Percentiles rank a stretch among this genome's conserved stretches.
Conservation (phyloP, 805 yeast species). For the Dipodascopsis uninucleata region DNA sequence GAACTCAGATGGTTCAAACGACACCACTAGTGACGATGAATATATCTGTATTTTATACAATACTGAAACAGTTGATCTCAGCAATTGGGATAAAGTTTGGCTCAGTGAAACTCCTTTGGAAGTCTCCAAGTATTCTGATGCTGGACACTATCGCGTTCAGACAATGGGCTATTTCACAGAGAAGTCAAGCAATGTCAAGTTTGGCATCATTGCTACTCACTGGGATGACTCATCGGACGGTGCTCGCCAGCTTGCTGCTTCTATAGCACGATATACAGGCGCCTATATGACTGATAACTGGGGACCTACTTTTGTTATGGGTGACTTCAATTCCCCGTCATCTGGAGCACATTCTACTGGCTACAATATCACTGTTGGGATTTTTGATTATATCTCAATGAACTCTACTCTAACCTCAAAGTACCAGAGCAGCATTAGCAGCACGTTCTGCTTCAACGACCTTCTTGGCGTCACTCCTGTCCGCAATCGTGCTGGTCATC, state of each 20-base stretch:
- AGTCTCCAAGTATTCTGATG: constrained; percentile 13
- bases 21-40: constrained; percentile 2
- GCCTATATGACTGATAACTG: constrained; percentile 13
- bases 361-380: constrained; percentile 14
- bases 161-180: constrained; percentile 7
- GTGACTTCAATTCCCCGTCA: constrained; percentile 17
- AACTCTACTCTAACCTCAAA: constrained; percentile 8
- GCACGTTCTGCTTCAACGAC: constrained; percentile 7
- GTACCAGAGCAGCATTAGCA: constrained; percentile 6
- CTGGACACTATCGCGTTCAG: constrained; percentile 11
- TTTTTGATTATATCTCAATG: constrained; percentile 1
- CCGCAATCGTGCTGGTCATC: constrained; percentile 7
- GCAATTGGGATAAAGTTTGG: constrained; percentile 11
- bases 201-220: constrained; percentile 14
- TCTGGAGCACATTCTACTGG: constrained; percentile 9
- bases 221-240: constrained; percentile 17
- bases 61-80: constrained; percentile 1
- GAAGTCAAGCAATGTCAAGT: not conserved
- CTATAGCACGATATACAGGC: constrained; percentile 11
- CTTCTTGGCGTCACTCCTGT: constrained; percentile 4
- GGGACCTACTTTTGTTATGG: constrained; percentile 7
- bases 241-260: constrained; percentile 14
- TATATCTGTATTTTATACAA: not conserved
- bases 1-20: too few relatives aligned
- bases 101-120: constrained; percentile 10